A percentile compares a stretch with the other conserved stretches of the same genome.
These are phyloP conservation scores for Emergomyces africanus DNA, from an alignment of 2,329 filamentous ascomycete genomes.

Conservation along the genomic window DNA sequence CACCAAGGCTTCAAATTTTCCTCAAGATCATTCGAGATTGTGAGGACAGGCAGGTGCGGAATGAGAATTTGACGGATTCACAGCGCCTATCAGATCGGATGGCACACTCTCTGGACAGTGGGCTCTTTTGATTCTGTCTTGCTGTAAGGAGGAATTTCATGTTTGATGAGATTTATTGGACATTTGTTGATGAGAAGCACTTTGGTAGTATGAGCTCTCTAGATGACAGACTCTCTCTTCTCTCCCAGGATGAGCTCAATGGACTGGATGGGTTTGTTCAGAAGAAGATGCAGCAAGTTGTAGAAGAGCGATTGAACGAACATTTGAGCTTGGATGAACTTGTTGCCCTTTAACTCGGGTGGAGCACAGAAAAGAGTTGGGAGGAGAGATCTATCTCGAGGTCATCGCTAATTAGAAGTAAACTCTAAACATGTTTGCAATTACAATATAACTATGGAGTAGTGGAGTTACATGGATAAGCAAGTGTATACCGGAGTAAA, in stretches of 20 bases:
- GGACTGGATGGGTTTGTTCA: conserved; percentile 1
- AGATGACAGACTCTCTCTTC: not conserved
- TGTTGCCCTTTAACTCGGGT: conserved; percentile 12
- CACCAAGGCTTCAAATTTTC: conserved; percentile 15
- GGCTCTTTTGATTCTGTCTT: conserved; percentile 17
- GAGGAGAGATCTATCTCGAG: too few species aligned
- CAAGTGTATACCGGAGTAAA: too few species aligned
- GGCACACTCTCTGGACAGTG: conserved; percentile 15
- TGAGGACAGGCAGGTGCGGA: conserved; percentile 10
- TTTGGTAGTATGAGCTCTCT: conserved; percentile 1
- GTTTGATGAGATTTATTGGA: conserved; percentile 13
- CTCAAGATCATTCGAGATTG: conserved; percentile 12
- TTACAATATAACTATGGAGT: too few species aligned
- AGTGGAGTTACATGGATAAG: too few species aligned
- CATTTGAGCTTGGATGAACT: conserved; percentile 3
- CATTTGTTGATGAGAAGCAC: conserved; percentile 3
- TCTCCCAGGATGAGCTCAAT: conserved; percentile 1
- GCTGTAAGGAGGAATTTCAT: conserved; percentile 16
- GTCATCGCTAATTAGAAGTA: too few species aligned
- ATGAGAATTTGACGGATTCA: conserved; percentile 7
- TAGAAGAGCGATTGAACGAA: conserved; percentile 1
- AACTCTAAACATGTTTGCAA: too few species aligned
- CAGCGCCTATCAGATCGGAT: conserved; percentile 14
- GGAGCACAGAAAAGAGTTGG: too few species aligned
- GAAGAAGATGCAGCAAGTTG: conserved; percentile 1